These are phyloP conservation scores for Hanseniaspora uvarum DNA, from an alignment of 1,139 yeast species.

Conservation along the genomic window DNA sequence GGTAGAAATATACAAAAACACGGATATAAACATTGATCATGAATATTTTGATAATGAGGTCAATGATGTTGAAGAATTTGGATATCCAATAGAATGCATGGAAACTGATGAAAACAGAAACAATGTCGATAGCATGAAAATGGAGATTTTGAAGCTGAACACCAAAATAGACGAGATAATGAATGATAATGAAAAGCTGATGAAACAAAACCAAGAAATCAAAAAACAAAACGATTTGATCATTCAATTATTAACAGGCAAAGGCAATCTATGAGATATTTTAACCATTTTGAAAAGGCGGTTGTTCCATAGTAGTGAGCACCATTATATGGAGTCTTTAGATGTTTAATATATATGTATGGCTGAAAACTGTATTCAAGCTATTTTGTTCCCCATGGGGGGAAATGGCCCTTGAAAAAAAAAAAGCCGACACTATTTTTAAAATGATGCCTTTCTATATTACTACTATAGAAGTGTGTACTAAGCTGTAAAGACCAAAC, in stretches of 20 bases:
- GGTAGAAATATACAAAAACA: conserved; percentile 8
- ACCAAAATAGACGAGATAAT: neutral
- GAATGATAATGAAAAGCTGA: neutral
- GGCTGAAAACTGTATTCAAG: too few species aligned
- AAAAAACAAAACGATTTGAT: conserved; percentile 10
- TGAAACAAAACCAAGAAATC: conserved; percentile 3
- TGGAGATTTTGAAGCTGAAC: neutral
- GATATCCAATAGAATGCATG: neutral
- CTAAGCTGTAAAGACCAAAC: neutral
- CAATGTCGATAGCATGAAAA: neutral
- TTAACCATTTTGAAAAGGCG: neutral
- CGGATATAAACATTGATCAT: neutral
- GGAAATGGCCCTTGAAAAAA: too few species aligned
- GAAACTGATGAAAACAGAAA: neutral
- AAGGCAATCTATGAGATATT: neutral
- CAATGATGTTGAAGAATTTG: neutral
- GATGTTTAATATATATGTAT: too few species aligned
- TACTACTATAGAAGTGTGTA: too few species aligned
- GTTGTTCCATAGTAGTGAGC: too few species aligned
- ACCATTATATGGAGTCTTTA: too few species aligned
- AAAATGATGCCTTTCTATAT: neutral
- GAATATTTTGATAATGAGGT: neutral
- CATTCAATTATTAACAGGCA: neutral
- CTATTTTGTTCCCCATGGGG: too few species aligned
- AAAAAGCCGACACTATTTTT: too few species aligned